Evolutionary conservation across 176 grass and related monocot genomes (phyloP).

Genomic region (Oryza glaberrima): DNA sequence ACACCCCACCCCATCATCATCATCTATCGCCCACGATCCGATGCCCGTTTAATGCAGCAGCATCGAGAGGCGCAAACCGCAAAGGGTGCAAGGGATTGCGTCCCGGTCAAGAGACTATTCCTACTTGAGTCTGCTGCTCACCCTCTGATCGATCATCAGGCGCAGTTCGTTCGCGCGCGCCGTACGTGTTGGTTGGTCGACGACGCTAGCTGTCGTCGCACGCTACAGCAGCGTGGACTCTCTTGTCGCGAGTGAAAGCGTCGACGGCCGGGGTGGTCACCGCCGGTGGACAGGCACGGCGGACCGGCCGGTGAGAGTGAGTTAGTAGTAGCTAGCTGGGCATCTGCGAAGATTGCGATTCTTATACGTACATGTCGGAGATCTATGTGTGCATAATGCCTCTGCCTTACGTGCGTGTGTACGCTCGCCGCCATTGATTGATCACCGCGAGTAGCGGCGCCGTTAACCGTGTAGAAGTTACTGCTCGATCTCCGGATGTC

Average conservation of each 20-base stretch:
- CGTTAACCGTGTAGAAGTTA: not conserved
- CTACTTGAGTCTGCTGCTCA: too few species aligned
- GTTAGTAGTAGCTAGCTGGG: too few species aligned
- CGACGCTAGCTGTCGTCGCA: too few species aligned
- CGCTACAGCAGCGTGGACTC: too few species aligned
- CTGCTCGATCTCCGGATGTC: not conserved
- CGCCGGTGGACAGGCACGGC: not conserved
- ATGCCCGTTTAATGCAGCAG: not conserved
- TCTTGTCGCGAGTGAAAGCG: too few species aligned
- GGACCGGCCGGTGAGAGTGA: too few species aligned
- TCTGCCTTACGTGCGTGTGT: not conserved
- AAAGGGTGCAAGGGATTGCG: slow-evolving; percentile 4
- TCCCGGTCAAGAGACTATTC: not conserved
- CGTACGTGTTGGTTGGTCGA: too few species aligned
- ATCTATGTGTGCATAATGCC: not conserved
- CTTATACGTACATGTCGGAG: not conserved
- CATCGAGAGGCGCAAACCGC: not conserved
- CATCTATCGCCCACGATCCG: slow-evolving; percentile 26
- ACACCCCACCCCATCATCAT: not conserved
- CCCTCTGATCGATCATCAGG: too few species aligned
- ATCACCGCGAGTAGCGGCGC: not conserved
- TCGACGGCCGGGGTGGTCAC: too few species aligned
- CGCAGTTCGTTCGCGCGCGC: too few species aligned
- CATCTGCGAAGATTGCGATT: not conserved
- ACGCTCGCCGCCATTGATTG: not conserved